These are phyloP conservation scores for Ceratocystis cubensis DNA, from an alignment of 2,329 filamentous ascomycete species.

Conservation along the genomic window DNA sequence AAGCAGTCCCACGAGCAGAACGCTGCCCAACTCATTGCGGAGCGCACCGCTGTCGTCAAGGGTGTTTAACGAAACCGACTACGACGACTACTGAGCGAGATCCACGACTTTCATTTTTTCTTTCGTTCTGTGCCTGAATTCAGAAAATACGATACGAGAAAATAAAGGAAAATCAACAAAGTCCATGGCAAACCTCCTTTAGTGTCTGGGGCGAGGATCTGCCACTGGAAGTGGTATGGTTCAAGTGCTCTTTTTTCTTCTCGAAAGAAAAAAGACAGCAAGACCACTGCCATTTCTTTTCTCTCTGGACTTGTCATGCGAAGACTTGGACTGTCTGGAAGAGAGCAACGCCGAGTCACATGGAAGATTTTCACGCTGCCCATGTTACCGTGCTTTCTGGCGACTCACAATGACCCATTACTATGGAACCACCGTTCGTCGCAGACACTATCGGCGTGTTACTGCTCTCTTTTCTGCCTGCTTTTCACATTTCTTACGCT, in stretches of 20 bases:
- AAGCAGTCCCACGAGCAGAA: conserved; percentile 94
- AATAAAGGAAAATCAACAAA: background rate
- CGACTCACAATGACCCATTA: background rate
- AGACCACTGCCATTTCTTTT: background rate
- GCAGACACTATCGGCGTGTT: background rate
- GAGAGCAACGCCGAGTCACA: background rate
- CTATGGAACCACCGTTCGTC: background rate
- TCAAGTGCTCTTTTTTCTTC: too few species aligned
- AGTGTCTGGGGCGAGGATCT: background rate
- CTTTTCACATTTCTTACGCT: conserved; percentile 6
- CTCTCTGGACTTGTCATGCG: background rate
- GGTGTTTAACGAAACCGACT: conserved; percentile 49
- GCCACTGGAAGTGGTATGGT: too few species aligned
- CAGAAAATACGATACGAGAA: background rate
- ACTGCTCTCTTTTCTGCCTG: conserved; percentile 6
- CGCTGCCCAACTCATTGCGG: conserved; percentile 77
- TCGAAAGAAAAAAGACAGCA: background rate
- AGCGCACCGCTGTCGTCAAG: conserved; percentile 88
- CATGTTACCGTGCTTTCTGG: conserved; percentile 2
- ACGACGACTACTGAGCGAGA: conserved; percentile 20
- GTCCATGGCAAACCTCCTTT: background rate
- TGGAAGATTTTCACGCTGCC: background rate
- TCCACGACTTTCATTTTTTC: background rate
- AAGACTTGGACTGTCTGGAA: background rate
- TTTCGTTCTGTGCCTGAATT: background rate